Evolutionary conservation across 768 basidiomycete species (phyloP).

Genomic region (Phylloporus rhodoxanthus): DNA sequence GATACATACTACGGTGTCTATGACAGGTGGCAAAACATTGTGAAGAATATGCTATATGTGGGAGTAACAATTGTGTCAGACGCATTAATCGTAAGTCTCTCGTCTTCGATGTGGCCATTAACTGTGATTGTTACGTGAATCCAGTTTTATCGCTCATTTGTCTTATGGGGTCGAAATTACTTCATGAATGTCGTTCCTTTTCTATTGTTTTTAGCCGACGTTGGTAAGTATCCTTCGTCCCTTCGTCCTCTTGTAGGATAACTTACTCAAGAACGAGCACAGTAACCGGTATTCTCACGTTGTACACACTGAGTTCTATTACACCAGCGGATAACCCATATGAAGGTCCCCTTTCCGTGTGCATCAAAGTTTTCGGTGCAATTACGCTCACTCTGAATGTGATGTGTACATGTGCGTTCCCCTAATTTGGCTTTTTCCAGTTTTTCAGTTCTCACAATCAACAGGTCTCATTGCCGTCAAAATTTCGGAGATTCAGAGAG

Average conservation of each 20-base stretch:
- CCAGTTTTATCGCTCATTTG: slow-evolving; percentile 1
- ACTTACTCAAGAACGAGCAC: neutral
- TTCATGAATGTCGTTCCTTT: neutral
- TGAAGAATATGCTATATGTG: neutral
- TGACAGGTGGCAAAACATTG: slow-evolving; percentile 1
- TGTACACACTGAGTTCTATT: neutral
- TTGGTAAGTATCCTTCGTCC: neutral
- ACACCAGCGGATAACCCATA: neutral
- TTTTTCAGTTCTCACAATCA: neutral
- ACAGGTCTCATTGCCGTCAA: neutral
- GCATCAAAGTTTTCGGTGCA: neutral
- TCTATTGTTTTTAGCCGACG: neutral
- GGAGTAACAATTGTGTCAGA: neutral
- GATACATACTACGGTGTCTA: neutral
- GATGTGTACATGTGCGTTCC: neutral
- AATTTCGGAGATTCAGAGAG: neutral
- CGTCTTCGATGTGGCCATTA: neutral
- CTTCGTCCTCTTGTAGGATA: too few relatives aligned
- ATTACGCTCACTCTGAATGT: neutral
- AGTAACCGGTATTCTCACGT: neutral
- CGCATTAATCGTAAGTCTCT: neutral
- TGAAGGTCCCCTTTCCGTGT: neutral
- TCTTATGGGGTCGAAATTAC: neutral
- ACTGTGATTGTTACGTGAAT: neutral
- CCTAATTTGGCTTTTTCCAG: neutral